Percentiles rank a stretch among this genome's conserved stretches.
Conservation (phyloP, 768 basidiomycete genomes). For the Calocybe gangraenosa region DNA sequence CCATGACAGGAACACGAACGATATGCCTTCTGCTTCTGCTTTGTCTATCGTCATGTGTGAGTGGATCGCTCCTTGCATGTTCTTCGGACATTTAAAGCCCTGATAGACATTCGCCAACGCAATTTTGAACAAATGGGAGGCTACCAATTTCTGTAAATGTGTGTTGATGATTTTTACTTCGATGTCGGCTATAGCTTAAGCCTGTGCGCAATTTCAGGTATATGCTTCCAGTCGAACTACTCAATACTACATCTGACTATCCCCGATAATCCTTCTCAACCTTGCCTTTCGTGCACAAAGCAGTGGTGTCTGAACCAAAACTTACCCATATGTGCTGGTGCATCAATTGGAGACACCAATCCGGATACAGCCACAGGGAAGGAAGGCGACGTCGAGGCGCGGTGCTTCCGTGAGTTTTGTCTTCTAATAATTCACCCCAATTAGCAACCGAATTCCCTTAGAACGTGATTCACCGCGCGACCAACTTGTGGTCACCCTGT, state of each 20-base stretch:
- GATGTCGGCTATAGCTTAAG: not conserved
- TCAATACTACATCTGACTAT: constrained; percentile 77
- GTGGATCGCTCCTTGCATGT: constrained; percentile 6
- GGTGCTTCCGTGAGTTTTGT: constrained; percentile 83
- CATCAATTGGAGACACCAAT: constrained; percentile 80
- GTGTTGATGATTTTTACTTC: constrained; percentile 14
- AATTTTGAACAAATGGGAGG: constrained; percentile 74
- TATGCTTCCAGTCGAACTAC: constrained; percentile 87
- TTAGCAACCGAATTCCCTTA: constrained; percentile 28
- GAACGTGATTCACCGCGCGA: constrained; percentile 96
- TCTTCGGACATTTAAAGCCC: not conserved
- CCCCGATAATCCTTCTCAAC: constrained; percentile 83
- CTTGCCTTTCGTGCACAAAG: constrained; percentile 90
- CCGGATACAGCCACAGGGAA: constrained; percentile 93
- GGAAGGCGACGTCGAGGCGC: constrained; percentile 92
- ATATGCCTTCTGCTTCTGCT: not conserved
- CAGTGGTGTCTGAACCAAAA: constrained; percentile 96
- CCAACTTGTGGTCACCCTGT: constrained; percentile 88
- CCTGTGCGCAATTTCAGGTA: constrained; percentile 47
- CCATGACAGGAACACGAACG: too few relatives aligned
- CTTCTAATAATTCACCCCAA: not conserved
- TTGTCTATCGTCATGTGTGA: constrained; percentile 20
- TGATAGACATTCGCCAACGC: constrained; percentile 31
- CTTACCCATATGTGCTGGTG: constrained; percentile 76
- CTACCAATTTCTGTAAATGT: constrained; percentile 93